Evolutionary conservation across 768 basidiomycete genomes (phyloP).

Genomic region (Suillus subalutaceus): DNA sequence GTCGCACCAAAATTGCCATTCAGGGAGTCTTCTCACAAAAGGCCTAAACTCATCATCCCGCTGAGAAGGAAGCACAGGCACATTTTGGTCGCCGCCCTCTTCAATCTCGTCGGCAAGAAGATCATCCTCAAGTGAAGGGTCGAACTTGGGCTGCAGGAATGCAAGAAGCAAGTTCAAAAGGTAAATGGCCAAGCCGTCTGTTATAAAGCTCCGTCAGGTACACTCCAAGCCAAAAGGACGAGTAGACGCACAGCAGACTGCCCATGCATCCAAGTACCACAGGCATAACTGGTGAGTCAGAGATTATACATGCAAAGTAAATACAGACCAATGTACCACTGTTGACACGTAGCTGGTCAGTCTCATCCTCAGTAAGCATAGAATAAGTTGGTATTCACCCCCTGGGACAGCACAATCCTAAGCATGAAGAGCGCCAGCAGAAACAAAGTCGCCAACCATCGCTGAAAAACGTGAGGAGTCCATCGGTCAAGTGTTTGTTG

Average conservation of each 20-base stretch:
- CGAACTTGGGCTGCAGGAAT: conserved; percentile 97
- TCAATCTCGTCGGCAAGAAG: conserved; percentile 94
- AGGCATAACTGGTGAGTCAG: not conserved
- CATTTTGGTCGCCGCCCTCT: conserved; percentile 73
- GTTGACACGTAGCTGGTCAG: conserved; percentile 19
- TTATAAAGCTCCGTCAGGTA: conserved; percentile 12
- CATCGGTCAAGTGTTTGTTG: conserved; percentile 89
- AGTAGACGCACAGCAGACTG: conserved; percentile 69
- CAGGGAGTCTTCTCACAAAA: conserved; percentile 92
- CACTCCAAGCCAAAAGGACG: not conserved
- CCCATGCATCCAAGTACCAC: conserved; percentile 1
- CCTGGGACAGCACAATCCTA: conserved; percentile 86
- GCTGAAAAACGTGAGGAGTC: conserved; percentile 87
- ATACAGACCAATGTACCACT: conserved; percentile 91
- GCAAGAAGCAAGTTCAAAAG: conserved; percentile 94
- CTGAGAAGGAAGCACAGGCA: conserved; percentile 61
- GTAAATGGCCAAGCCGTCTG: conserved; percentile 93
- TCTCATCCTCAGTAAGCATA: conserved; percentile 4
- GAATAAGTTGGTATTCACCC: conserved; percentile 56
- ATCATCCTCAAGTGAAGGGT: conserved; percentile 94
- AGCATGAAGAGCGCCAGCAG: conserved; percentile 78
- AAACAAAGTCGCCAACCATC: conserved; percentile 82
- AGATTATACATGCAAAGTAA: conserved; percentile 1
- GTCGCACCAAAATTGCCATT: conserved; percentile 93
- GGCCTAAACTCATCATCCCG: conserved; percentile 96